Conservation (phyloP, 352 stramenopile genomes). For the Phytophthora nicotianae region DNA sequence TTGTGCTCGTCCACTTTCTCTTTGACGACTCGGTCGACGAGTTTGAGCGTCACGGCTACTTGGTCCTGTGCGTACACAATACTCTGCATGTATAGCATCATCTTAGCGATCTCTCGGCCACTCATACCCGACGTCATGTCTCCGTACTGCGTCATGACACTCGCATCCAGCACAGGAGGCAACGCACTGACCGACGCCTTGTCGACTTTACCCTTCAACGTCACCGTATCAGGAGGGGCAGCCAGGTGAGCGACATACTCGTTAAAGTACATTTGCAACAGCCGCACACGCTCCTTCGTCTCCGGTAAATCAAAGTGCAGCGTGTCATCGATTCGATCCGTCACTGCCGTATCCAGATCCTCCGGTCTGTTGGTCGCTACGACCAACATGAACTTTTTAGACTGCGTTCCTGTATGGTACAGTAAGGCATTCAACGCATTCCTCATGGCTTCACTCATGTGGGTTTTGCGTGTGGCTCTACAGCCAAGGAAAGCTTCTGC, state of each 20-base stretch:
- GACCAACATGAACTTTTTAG: conserved; percentile 79
- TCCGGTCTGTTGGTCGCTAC: conserved; percentile 87
- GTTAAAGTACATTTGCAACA: conserved; percentile 76
- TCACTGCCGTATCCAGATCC: conserved; percentile 78
- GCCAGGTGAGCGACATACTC: conserved; percentile 55
- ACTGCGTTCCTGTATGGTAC: conserved; percentile 78
- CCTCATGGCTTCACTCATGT: conserved; percentile 85
- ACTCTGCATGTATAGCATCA: conserved; percentile 87
- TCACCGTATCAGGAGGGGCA: neutral
- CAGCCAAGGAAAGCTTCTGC: conserved; percentile 84
- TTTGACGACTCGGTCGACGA: conserved; percentile 65
- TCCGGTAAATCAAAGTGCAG: conserved; percentile 82
- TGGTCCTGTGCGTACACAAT: conserved; percentile 80
- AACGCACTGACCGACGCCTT: conserved; percentile 26
- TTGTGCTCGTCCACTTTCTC: conserved; percentile 82
- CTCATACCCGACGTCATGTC: conserved; percentile 77
- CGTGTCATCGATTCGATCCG: conserved; percentile 84
- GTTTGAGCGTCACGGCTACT: conserved; percentile 49
- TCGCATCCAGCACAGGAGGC: conserved; percentile 17
- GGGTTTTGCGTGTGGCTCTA: conserved; percentile 73
- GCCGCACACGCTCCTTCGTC: conserved; percentile 55
- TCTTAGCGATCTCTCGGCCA: conserved; percentile 87
- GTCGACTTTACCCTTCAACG: conserved; percentile 6
- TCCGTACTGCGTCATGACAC: conserved; percentile 55
- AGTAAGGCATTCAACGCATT: conserved; percentile 86